A percentile compares a stretch with the other conserved stretches of the same genome.
Conservation (phyloP, 345 rosid species). For the Brassica napus region Da-Ae NC_063436.1:4607001-4607500, state of each 20-base stretch:
- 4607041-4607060: not conserved
- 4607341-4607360: not conserved
- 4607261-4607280: not conserved
- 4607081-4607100: not conserved
- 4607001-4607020: constrained; percentile 15
- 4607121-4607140: not conserved
- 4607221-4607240: not conserved
- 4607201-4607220: not conserved
- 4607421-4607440: not conserved
- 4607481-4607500: constrained; percentile 11
- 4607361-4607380: not conserved
- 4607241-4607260: not conserved
- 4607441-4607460: not conserved
- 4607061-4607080: not conserved
- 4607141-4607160: not conserved
- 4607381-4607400: not conserved
- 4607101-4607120: not conserved
- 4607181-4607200: not conserved
- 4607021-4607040: not conserved
- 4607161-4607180: not conserved
- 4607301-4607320: not conserved
- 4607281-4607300: not conserved
- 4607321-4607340: not conserved
- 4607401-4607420: not conserved
- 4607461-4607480: not conserved